Base-by-base conservation (phyloP, 257 asterid genomes). In the Rhazya stricta region DNA sequence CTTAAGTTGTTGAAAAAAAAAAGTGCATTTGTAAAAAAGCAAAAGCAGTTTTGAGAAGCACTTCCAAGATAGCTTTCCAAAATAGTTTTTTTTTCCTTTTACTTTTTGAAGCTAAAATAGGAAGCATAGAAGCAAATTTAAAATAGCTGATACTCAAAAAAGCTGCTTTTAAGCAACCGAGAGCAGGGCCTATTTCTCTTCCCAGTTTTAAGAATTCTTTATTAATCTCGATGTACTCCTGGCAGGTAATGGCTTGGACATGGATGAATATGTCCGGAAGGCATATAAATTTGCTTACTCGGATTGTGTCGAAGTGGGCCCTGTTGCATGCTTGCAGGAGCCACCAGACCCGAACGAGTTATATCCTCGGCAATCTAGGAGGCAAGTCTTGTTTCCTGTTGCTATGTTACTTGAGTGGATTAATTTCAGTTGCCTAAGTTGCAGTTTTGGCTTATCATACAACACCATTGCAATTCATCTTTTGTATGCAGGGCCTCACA, bases 281-380 rank as follows among this genome's bases (percentile, higher is more conserved):
- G 97, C 99, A 51, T 95, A 92, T 84, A 92, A 89, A 74, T 95
- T 91, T 88, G 98, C 99, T 74, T 95, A 95, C 78, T 84, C 98
- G 58, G 99, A 95, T 77, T 91, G 97, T 84, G 89, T 95, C 80
- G 99, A 95, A 89, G 98, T 88, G 81, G 99, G 99, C 73, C 99
- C 98, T 6, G 94, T 95, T 70, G 89, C 98, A 71, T 86, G 96
- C 90, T 89, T 91, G 79, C 96, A 89, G 29, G 99, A 95, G 81
- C 98, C 99, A 37, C 99, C 99, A 73, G 96, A 92, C 80, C 99
- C 99, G 69, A 91, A 91, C 76, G 97, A 91, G 83, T 86, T 95
- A 76, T 95, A 95, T 87, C 96, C 99, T 86, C 90, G 90, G 75
- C 96, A 95, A 79, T 91, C 98, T 73, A 87, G 91, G 81, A 91